Base-by-base conservation (phyloP, 768 basidiomycete species). In the Gautieria morchelliformis region DNA sequence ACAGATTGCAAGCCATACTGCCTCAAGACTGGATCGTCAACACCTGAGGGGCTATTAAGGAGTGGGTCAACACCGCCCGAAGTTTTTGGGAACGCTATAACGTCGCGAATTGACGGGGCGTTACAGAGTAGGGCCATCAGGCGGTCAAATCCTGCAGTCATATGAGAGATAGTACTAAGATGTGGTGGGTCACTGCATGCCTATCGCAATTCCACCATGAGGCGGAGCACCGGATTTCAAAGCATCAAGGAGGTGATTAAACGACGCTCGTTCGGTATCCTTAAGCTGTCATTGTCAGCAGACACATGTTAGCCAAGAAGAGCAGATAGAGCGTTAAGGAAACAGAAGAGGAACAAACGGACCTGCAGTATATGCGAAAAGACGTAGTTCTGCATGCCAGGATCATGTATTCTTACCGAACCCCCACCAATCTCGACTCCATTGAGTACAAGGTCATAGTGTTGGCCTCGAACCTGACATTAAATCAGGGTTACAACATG, bases 1-100 rank as follows among this genome's bases (percentile, higher is more conserved):
- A 39, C 30, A 22, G 45, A 44, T 39, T 59, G 39, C 33, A 65
- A 50, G 9, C 63, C 61, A 58, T 66, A 66, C 39, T 33, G 27
- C 39, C 37, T 46, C 53, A 92, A 70, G 35, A 79, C 72, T 35
- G 79, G 75, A 22, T 71, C 66, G 56, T 67, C 65, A 56, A 84
- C 75, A 17, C 78, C 63, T 12, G 89, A 83, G 41, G 94, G 94
- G 70, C 91, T 92, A 70, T 83, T 87, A 77, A 96, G 93, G 40
- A 95, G 81, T 44, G 84, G 80, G 71, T 97, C 94, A 22, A 83
- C 79, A 5, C 94, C 93, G 58, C 74, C 80, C 41, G 83, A 81
- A 8, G 88, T 87, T 75, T 97, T 97, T 9, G 94, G 94, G 74
- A 97, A 97, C 19, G 94, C 94, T 62, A 97, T 95, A 62, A 97